A percentile compares a stretch with the other conserved stretches of the same genome.
Evolutionary conservation across 305 asterid species (phyloP).

Genomic region (Fraxinus platypoda): DNA sequence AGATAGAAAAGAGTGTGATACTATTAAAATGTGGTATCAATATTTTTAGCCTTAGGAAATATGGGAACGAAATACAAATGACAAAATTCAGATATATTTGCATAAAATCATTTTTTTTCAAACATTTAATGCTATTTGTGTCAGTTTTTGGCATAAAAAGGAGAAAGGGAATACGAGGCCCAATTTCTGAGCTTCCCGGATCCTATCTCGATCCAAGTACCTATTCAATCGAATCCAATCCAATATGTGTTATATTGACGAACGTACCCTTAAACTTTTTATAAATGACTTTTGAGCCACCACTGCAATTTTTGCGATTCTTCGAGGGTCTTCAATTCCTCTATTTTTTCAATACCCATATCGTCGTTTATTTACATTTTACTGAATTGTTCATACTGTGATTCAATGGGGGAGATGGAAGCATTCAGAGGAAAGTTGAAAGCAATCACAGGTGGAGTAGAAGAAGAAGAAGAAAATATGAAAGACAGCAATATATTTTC

Average conservation of each 20-base stretch:
- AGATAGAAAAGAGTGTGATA: background rate
- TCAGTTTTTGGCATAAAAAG: background rate
- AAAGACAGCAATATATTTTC: conserved; percentile 37
- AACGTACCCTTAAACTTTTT: background rate
- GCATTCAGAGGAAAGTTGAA: conserved; percentile 12
- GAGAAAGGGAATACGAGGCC: background rate
- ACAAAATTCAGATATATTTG: background rate
- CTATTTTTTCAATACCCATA: background rate
- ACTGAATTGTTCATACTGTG: background rate
- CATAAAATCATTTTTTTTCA: background rate
- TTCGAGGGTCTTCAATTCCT: background rate
- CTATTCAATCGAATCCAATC: background rate
- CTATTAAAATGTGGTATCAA: background rate
- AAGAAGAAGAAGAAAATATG: conserved; percentile 27
- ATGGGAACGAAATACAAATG: background rate
- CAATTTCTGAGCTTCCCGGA: background rate
- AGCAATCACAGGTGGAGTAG: conserved; percentile 19
- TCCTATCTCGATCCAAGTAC: background rate
- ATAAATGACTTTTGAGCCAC: background rate
- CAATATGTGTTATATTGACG: background rate
- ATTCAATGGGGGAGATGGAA: conserved; percentile 34
- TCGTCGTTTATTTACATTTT: background rate
- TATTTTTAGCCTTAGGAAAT: background rate
- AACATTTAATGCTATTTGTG: background rate
- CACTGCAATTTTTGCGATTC: background rate